Percentiles rank a stretch among this genome's conserved stretches.
These are phyloP conservation scores for Mimosa bimucronata DNA, from an alignment of 306 rosid species.

Conservation along the genomic window DNA sequence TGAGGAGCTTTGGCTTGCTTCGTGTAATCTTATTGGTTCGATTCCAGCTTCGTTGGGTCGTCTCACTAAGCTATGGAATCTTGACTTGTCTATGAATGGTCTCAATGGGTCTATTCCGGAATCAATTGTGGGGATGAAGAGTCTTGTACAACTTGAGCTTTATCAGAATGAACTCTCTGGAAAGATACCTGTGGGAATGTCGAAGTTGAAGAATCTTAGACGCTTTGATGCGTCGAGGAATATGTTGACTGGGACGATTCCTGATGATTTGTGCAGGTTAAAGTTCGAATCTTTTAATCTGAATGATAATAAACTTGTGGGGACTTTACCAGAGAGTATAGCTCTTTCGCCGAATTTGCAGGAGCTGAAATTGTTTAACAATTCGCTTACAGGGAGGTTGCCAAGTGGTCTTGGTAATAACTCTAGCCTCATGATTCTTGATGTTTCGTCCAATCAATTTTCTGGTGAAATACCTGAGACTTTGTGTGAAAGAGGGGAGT, in stretches of 20 bases:
- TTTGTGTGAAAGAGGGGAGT: conserved; percentile 52
- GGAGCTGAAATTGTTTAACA: conserved; percentile 65
- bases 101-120: conserved; percentile 61
- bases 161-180: conserved; percentile 66
- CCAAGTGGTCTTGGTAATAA: conserved; percentile 64
- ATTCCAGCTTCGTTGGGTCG: conserved; percentile 55
- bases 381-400: conserved; percentile 56
- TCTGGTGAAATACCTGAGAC: conserved; percentile 61
- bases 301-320: conserved; percentile 52
- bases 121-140: conserved; percentile 42
- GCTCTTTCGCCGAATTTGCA: conserved; percentile 46
- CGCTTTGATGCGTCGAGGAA: conserved; percentile 68
- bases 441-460: conserved; percentile 63
- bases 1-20: conserved; percentile 54
- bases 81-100: conserved; percentile 59
- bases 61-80: conserved; percentile 47
- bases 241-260: conserved; percentile 63
- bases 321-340: conserved; percentile 60
- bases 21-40: conserved; percentile 52
- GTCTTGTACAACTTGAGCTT: conserved; percentile 62
- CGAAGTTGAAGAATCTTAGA: conserved; percentile 50
- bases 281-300: conserved; percentile 58
- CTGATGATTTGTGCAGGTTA: conserved; percentile 53
- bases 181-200: conserved; percentile 50
- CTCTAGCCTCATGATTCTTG: conserved; percentile 50